Evolutionary conservation across 2,329 filamentous ascomycete species (phyloP).

Genomic region (Dothiorella sarmentorum): DNA sequence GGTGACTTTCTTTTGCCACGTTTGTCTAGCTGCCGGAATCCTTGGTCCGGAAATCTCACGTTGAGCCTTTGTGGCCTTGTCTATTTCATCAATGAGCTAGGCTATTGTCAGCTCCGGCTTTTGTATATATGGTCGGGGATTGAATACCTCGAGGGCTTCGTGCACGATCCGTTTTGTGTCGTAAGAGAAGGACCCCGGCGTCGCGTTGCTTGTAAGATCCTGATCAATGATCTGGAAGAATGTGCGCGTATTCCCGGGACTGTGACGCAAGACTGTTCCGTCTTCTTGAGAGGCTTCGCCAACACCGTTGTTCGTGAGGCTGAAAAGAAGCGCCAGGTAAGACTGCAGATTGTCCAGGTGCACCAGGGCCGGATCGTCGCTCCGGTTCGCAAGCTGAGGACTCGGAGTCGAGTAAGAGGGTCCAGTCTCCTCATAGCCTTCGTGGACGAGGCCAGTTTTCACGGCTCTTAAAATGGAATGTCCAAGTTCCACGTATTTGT

Average conservation of each 20-base stretch:
- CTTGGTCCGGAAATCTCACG: neutral
- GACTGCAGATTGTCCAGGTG: neutral
- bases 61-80: neutral
- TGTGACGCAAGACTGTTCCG: neutral
- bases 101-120: neutral
- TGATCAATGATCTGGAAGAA: neutral
- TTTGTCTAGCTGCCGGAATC: neutral
- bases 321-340: neutral
- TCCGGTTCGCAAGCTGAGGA: neutral
- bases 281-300: neutral
- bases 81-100: neutral
- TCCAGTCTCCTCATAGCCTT: neutral
- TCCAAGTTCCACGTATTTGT: constrained; percentile 1
- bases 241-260: neutral
- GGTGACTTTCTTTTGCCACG: neutral
- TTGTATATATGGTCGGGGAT: no score
- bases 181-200: neutral
- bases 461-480: neutral
- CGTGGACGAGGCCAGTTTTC: neutral
- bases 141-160: neutral
- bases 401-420: neutral
- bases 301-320: neutral
- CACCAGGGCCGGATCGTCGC: neutral
- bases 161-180: neutral
- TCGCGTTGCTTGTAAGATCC: neutral